Base-by-base conservation (phyloP, 306 rosid species). In the Cucurbita pepo region DNA sequence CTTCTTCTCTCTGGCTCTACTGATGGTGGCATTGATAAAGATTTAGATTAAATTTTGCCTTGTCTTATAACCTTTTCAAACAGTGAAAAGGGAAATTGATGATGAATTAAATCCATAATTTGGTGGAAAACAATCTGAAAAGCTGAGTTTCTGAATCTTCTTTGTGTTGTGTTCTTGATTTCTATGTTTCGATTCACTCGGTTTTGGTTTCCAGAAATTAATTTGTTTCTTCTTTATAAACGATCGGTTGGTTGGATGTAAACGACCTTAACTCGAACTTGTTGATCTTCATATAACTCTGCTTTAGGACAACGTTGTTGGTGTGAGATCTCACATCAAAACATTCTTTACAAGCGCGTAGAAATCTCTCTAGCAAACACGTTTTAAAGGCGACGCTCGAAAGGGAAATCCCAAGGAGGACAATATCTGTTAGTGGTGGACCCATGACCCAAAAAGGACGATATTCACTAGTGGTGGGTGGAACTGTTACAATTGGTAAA, bases 21-120 rank as follows among this genome's bases (percentile, higher is more conserved):
- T 69, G 37, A 65, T 44, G 71, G 58, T 48, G 57, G 58, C 73
- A 48, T 51, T 50, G 74, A 30, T 51, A 30, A 69, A 59, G 74
- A 16, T 53, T 25, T 69, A 14, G 58, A 50, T 50, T 48, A 50
- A 50, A 48, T 69, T 69, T 69, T 69, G 43, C 73, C 56, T 21
- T 51, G 58, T 34, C 45, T 69, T 34, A 30, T 69, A 34, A 51
- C 45, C 74, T 25, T 69, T 50, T 50, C 44, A 47, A 69, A 22
- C 48, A 25, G 57, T 69, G 25, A 4, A 50, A 69, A 69, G 57
- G 72, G 53, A 10, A 19, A 19, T 44, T 66, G 38, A 22, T 22
- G 21, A 14, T 67, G 73, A 67, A 47, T 14, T 19, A 65, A 10
- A 67, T 47, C 40, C 56, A 45, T 67, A 67, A 47, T 67, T 67